Percentiles rank a stretch among this genome's conserved stretches.
Evolutionary conservation across 106 monocot genomes (phyloP).

Genomic region (Acorus gramineus): DNA sequence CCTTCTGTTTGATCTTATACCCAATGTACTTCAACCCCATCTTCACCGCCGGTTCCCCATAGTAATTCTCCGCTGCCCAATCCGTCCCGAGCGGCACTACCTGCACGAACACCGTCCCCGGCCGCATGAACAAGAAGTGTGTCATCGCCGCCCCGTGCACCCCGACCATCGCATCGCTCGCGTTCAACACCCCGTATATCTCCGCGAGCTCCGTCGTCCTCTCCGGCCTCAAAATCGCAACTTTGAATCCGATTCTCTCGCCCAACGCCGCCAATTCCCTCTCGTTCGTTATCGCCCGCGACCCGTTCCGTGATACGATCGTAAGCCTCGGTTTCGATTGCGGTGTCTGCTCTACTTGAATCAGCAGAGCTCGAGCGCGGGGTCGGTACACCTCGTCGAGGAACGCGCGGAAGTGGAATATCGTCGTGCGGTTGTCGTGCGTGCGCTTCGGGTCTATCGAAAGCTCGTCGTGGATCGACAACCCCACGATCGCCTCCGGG

Average conservation of each 20-base stretch:
- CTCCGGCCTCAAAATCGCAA: constrained; percentile 33
- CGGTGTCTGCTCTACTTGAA: not conserved
- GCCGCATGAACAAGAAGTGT: constrained; percentile 71
- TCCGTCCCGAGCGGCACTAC: constrained; percentile 66
- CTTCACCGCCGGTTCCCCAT: constrained; percentile 42
- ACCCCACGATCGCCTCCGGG: constrained; percentile 53
- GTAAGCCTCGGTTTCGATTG: constrained; percentile 24
- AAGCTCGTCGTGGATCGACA: constrained; percentile 71
- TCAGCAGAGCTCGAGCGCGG: not conserved
- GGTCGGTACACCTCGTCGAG: constrained; percentile 8
- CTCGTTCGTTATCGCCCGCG: constrained; percentile 63
- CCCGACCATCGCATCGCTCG: constrained; percentile 43
- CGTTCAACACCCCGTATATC: constrained; percentile 43
- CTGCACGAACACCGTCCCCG: constrained; percentile 50
- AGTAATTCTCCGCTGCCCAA: constrained; percentile 63
- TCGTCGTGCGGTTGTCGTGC: constrained; percentile 16
- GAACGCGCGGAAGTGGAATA: constrained; percentile 31
- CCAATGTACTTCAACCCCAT: constrained; percentile 35
- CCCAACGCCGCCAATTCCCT: constrained; percentile 20
- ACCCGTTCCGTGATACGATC: constrained; percentile 41
- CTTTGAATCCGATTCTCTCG: constrained; percentile 38
- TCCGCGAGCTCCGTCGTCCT: constrained; percentile 38
- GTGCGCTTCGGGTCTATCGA: constrained; percentile 21
- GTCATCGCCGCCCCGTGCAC: constrained; percentile 84
- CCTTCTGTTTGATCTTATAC: constrained; percentile 32